phyloP scores from a whole-genome alignment of 176 grass and related monocot genomes.

The Phyllostachys edulis region DNA sequence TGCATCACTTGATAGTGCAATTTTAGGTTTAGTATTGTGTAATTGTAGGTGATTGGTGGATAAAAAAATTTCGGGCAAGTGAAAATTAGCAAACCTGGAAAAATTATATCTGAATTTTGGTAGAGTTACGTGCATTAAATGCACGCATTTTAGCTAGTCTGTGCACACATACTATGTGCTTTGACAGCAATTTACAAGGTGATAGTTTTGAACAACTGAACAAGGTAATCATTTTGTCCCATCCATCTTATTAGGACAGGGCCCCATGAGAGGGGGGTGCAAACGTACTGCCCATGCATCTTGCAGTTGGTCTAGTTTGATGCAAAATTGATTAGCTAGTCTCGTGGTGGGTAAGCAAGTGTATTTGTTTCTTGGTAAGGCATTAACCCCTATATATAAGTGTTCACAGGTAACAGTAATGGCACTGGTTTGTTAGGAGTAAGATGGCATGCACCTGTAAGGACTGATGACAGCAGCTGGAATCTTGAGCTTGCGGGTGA shows the following conservation, averaged over 20 bases:
- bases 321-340: too few relatives aligned
- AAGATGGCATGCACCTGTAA: slow-evolving; percentile 54
- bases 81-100: too few relatives aligned
- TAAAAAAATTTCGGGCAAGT: too few relatives aligned
- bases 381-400: slow-evolving; percentile 13
- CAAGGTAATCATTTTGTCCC: not conserved
- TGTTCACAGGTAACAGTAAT: slow-evolving; percentile 18
- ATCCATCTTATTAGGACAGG: not conserved
- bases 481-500: slow-evolving; percentile 88
- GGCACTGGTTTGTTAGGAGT: not conserved
- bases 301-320: not conserved
- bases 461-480: slow-evolving; percentile 87
- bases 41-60: too few relatives aligned
- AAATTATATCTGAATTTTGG: too few relatives aligned
- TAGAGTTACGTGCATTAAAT: too few relatives aligned
- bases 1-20: too few relatives aligned
- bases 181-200: not conserved
- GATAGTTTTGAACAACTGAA: not conserved
- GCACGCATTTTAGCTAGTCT: too few relatives aligned
- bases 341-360: not conserved
- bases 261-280: not conserved
- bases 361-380: not conserved
- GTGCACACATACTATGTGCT: not conserved
- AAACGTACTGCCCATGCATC: not conserved
- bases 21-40: too few relatives aligned